Evolutionary conservation across 78 protist species (phyloP), one percentile per base, ranked within the genome.

Genomic region (Tieghemostelium lacteum): DNA sequence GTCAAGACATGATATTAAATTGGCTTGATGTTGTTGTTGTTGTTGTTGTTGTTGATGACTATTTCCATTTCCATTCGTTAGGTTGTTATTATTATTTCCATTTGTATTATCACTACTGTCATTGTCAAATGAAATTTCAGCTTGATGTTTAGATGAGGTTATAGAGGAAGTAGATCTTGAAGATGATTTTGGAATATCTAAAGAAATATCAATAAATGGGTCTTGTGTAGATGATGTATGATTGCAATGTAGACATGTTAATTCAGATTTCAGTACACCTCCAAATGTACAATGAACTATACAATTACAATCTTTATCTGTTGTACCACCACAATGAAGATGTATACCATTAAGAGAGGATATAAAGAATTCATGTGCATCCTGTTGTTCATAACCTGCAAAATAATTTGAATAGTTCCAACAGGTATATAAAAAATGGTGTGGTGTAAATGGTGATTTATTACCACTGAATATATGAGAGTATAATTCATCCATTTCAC

Each of bases 351-450:
- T 87, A 34, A 96, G 58, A 31, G 93, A 33, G 3, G 94, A 65
- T n/a, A 96, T 88, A 80, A 94, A 73, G 62, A 95, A 95, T 65
- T 96, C 98, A 39, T 96, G 98, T 24, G 98, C 98, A 65, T 96
- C 98, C 29, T 96, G 96, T 72, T 96, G 98, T 61, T 91, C 97
- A 66, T 94, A 94, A 19, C 97, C 97, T 14, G 94, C 93, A 37
- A 96, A 66, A 61, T 77, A 85, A 29, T 75, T 62, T 0, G 93
- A 54, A 52, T 62, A 39, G 54, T 40, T 50, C 97, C 97, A 95
- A 61, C 87, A 69, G 36, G 83, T 39, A 61, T 88, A 86, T 0
- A 95, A 72, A 42, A 95, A 92, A 28, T 86, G 65, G 33, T 76
- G 86, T 24, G 97, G 97, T 6, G 80, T 74, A 52, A 40, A 78